Base-by-base conservation (phyloP, 2,329 filamentous ascomycete genomes). In the Rhytidhysteron rufulum region DNA sequence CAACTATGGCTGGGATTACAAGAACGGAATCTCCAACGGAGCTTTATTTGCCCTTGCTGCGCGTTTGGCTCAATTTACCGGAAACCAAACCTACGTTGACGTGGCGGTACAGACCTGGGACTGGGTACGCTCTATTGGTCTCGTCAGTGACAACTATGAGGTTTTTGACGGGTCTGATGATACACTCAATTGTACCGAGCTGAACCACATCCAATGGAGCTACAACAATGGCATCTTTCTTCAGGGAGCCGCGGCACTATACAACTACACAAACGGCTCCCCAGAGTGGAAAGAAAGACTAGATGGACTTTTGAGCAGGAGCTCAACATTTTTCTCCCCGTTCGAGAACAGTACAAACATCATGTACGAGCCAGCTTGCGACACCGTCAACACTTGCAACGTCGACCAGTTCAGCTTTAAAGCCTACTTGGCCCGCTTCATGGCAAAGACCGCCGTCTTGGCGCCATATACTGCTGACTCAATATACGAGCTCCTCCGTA, bases 1-100 rank as follows among this genome's bases (percentile, higher is more conserved):
- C 59, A 81, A 81, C 46, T 58, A 60, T 32, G 88, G 88, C 11
- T 83, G 89, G 60, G 75, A 80, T 55, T 93, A 94, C 76, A 93
- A 90, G 67, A 91, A 91, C 68, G 77, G 82, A 13, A 79, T 90
- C 51, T 83, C 82, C 45, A 93, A 93, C 62, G 87, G 86, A 31
- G 83, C 82, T n/a, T 80, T 93, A 59, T 90, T 94, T 64, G 84
- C 90, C 55, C 74, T 95, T 10, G 82, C 84, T 4, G 86, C 88
- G 1, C 82, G 87, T 15, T 73, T 91, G 11, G 85, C 83, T 19
- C 78, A 83, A 34, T 82, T 79, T 44, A 86, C 83, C 0, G 80
- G 79, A 13, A 83, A 86, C 53, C 62, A 75, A 24, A 62, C 57
- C n/a, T 67, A 67, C 35, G 52, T 57, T 11, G 74, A 84, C 15